Base-by-base conservation (phyloP, 768 basidiomycete genomes). In the Russula ochroleuca region DNA sequence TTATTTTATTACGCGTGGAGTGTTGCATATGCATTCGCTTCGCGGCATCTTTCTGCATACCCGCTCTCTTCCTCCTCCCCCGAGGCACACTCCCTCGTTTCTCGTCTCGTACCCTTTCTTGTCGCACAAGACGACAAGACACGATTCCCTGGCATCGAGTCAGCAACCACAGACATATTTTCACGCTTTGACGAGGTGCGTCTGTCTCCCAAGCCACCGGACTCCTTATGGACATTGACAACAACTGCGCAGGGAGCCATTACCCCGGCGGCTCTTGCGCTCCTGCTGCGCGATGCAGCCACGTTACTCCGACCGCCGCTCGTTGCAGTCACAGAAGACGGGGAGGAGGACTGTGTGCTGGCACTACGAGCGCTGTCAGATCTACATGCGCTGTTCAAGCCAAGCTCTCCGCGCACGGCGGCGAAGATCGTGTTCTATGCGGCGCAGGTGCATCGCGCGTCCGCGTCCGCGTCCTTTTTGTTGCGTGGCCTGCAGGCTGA, bases 351-450 rank as follows among this genome's bases (percentile, higher is more conserved):
- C 81, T 62, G 77, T 81, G 2, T 77, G 79, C 69, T 65, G 69
- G 64, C 78, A 15, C 69, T 85, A 10, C 78, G 79, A 33, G 81
- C 80, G 9, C 72, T 88, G 19, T 86, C 85, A 2, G 87, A 88
- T 74, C 60, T 87, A 15, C 67, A 72, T 41, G 67, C 67, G 10
- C 69, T 87, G 35, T 85, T 82, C 71, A 58, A 58, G 17, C 63
- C 9, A 54, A 13, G 37, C 35, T 28, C 52, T 9, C 23, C 64
- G 14, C 81, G 81, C 68, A 72, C 83, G 54, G 72, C 77, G 10
- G 83, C 83, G 67, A 92, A 90, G 74, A 67, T 91, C 28, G 72
- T 78, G 15, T 92, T 87, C 74, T 92, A 92, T 66, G 83, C 83
- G 5, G 87, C 85, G 8, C 82, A 86, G 67, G 71, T 85, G 5